Evolutionary conservation across 2,329 filamentous ascomycete genomes (phyloP).

Genomic region (Coniella lustricola): DNA sequence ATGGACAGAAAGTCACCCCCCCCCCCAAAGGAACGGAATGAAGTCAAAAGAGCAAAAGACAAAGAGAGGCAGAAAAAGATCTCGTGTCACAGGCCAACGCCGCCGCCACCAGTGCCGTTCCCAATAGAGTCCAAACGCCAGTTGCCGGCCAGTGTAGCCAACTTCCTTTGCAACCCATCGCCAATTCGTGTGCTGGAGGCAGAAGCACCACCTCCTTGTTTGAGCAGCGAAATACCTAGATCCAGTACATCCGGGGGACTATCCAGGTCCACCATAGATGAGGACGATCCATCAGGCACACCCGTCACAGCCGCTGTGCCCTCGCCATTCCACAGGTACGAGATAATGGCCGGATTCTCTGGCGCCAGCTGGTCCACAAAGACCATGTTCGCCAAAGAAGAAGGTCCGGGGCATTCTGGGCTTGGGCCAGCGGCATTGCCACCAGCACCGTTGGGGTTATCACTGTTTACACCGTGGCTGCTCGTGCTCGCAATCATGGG

Average conservation of each 20-base stretch:
- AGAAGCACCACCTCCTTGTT: conserved; percentile 24
- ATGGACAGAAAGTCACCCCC: too few species aligned
- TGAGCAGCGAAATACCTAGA: conserved; percentile 34
- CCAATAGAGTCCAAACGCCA: conserved; percentile 29
- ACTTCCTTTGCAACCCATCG: conserved; percentile 39
- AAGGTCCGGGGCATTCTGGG: conserved; percentile 8
- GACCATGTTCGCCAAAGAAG: conserved; percentile 11
- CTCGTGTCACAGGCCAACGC: too few species aligned
- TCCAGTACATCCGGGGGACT: conserved; percentile 32
- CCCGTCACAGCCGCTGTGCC: conserved; percentile 31
- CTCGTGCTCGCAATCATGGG: neutral
- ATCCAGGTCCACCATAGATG: conserved; percentile 26
- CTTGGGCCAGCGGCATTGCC: conserved; percentile 4
- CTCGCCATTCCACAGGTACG: conserved; percentile 32
- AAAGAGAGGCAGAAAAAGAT: too few species aligned
- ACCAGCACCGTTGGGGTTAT: neutral
- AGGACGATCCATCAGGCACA: conserved; percentile 24
- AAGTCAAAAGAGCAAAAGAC: too few species aligned
- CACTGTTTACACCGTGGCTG: neutral
- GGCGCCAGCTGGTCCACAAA: conserved; percentile 35
- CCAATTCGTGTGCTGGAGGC: conserved; percentile 31
- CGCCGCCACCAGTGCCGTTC: neutral
- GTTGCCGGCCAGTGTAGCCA: conserved; percentile 29
- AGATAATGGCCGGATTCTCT: conserved; percentile 30
- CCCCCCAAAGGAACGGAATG: too few species aligned